Conservation (phyloP, 2,329 filamentous ascomycete genomes). For the Paecilomyces sp. region DNA sequence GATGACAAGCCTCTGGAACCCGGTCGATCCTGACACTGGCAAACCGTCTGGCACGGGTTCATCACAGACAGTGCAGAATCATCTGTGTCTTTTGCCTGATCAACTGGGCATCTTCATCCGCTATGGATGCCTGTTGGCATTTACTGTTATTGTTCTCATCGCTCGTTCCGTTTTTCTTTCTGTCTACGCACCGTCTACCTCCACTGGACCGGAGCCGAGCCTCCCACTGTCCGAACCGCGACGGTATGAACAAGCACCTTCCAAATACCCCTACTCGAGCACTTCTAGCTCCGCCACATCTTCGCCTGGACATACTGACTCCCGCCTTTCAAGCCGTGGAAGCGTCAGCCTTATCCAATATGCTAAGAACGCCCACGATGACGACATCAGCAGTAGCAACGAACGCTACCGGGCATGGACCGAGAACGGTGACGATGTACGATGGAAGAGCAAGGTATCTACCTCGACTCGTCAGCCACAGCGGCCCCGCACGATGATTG, state of each 20-base stretch:
- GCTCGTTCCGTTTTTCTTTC: conserved; percentile 33
- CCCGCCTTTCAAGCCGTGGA: conserved; percentile 4
- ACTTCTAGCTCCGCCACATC: conserved; percentile 24
- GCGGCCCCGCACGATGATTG: conserved; percentile 37
- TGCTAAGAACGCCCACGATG: conserved; percentile 3
- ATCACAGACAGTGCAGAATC: conserved; percentile 66
- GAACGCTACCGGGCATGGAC: conserved; percentile 3
- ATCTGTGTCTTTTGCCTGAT: conserved; percentile 84
- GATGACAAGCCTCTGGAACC: conserved; percentile 87
- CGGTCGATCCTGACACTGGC: conserved; percentile 54
- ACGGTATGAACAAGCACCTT: conserved; percentile 14
- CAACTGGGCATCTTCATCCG: conserved; percentile 76
- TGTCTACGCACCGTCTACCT: conserved; percentile 13
- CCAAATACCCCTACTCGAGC: conserved; percentile 18
- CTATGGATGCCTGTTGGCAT: conserved; percentile 59
- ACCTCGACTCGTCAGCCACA: conserved; percentile 7
- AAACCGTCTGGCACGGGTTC: conserved; percentile 17
- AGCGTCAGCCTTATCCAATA: background rate
- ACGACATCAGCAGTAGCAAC: conserved; percentile 1
- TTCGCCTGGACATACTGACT: conserved; percentile 10
- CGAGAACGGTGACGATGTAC: conserved; percentile 6
- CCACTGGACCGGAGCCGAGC: conserved; percentile 10
- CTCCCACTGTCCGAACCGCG: conserved; percentile 22
- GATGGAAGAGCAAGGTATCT: conserved; percentile 34
- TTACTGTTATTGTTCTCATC: conserved; percentile 45